These are phyloP conservation scores for Alnus rubra DNA, from an alignment of 306 rosid species.

Conservation along the genomic window DNA sequence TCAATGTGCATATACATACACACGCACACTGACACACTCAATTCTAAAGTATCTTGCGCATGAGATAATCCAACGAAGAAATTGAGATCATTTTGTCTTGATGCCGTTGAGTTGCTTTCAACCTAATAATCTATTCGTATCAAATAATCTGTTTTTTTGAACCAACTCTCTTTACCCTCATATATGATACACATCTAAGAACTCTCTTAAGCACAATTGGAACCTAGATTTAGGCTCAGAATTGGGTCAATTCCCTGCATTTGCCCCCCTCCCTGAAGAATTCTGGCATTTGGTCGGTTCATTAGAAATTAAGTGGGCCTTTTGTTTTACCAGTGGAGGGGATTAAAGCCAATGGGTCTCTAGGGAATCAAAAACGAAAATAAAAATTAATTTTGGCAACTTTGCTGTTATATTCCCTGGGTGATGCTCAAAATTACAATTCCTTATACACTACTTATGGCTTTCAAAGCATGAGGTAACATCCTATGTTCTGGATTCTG, in stretches of 20 bases:
- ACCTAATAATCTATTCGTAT: background rate
- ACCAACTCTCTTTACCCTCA: background rate
- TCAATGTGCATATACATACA: too few species aligned
- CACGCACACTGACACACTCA: background rate
- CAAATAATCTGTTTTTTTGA: background rate
- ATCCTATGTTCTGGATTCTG: background rate
- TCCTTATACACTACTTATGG: background rate
- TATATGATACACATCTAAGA: background rate
- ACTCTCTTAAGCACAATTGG: background rate
- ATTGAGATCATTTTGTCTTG: background rate
- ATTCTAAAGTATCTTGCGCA: background rate
- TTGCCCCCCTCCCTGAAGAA: too few species aligned
- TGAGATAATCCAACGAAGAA: background rate
- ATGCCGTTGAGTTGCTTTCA: background rate
- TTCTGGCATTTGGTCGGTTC: background rate
- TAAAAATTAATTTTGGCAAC: background rate
- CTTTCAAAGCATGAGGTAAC: background rate
- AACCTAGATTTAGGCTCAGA: background rate
- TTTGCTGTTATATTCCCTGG: background rate
- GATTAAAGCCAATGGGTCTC: background rate
- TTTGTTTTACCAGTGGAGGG: background rate
- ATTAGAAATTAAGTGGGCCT: background rate
- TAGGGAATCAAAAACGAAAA: background rate
- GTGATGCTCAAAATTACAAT: background rate
- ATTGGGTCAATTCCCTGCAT: background rate